These are phyloP conservation scores for Bretschneidera sinensis DNA, from an alignment of 345 rosid genomes.

Conservation along the genomic window DNA sequence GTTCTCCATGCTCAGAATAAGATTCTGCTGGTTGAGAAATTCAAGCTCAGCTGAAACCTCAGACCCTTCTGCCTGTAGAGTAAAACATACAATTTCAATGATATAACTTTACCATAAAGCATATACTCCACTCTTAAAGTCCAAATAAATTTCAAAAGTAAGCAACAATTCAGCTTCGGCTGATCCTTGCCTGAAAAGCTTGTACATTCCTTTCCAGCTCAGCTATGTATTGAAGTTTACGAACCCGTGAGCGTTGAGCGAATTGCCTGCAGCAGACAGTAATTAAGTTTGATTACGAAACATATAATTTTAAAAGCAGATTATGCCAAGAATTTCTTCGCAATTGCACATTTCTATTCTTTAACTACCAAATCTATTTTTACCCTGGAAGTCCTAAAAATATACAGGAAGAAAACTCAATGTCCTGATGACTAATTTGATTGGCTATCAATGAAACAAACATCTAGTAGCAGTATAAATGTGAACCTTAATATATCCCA, in stretches of 20 bases:
- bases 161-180: conserved; percentile 8
- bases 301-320: neutral
- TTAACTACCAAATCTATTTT: conserved; percentile 1
- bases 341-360: neutral
- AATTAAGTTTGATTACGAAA: conserved; percentile 20
- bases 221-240: conserved; percentile 98
- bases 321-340: neutral
- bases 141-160: neutral
- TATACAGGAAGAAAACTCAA: too few relatives aligned
- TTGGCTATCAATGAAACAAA: neutral
- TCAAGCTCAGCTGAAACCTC: conserved; percentile 87
- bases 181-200: conserved; percentile 71
- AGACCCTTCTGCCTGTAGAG: conserved; percentile 69
- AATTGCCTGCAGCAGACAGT: conserved; percentile 66
- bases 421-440: neutral
- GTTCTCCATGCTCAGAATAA: conserved; percentile 85
- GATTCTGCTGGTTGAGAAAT: conserved; percentile 75
- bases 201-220: conserved; percentile 97
- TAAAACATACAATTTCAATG: neutral
- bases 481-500: too few relatives aligned
- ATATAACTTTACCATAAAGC: conserved; percentile 7
- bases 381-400: neutral
- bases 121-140: neutral
- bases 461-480: neutral
- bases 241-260: conserved; percentile 95